These are phyloP conservation scores for Hemileccinum impolitum DNA, from an alignment of 768 basidiomycete species.

Conservation along the genomic window DNA sequence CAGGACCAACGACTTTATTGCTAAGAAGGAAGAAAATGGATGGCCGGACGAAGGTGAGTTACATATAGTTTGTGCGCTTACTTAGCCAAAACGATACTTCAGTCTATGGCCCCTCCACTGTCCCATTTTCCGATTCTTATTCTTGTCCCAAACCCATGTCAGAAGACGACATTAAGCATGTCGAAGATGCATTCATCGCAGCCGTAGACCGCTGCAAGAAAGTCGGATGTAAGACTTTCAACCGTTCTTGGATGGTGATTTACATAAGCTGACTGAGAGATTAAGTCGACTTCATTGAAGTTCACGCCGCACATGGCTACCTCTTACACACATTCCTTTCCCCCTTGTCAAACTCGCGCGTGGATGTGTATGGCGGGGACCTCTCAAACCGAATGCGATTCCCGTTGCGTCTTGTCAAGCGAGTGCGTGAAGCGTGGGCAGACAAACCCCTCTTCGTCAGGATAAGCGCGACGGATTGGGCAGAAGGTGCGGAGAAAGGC, in stretches of 20 bases:
- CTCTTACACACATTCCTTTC: slow-evolving; percentile 68
- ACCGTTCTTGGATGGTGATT: background rate
- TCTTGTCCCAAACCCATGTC: slow-evolving; percentile 60
- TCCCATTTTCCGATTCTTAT: slow-evolving; percentile 52
- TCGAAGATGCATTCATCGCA: slow-evolving; percentile 60
- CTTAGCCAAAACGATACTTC: background rate
- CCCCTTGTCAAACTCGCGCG: slow-evolving; percentile 69
- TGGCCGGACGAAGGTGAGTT: slow-evolving; percentile 63
- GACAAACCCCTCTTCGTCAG: slow-evolving; percentile 71
- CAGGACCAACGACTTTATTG: slow-evolving; percentile 32
- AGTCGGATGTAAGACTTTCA: slow-evolving; percentile 52
- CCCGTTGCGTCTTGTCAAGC: slow-evolving; percentile 53
- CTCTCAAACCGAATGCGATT: slow-evolving; percentile 73
- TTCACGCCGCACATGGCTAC: slow-evolving; percentile 67
- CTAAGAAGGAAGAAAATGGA: slow-evolving; percentile 52
- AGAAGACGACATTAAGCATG: slow-evolving; percentile 46
- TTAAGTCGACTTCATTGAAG: slow-evolving; percentile 67
- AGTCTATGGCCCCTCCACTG: slow-evolving; percentile 62
- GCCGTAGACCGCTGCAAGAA: slow-evolving; percentile 53
- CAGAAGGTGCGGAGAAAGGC: slow-evolving; percentile 51
- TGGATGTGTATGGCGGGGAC: slow-evolving; percentile 69
- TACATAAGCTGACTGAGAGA: slow-evolving; percentile 10
- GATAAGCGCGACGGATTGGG: slow-evolving; percentile 68
- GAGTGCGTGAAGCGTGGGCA: slow-evolving; percentile 54
- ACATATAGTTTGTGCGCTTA: background rate